phyloP scores from a whole-genome alignment of 257 asterid species.

The Scutellaria barbata region DNA sequence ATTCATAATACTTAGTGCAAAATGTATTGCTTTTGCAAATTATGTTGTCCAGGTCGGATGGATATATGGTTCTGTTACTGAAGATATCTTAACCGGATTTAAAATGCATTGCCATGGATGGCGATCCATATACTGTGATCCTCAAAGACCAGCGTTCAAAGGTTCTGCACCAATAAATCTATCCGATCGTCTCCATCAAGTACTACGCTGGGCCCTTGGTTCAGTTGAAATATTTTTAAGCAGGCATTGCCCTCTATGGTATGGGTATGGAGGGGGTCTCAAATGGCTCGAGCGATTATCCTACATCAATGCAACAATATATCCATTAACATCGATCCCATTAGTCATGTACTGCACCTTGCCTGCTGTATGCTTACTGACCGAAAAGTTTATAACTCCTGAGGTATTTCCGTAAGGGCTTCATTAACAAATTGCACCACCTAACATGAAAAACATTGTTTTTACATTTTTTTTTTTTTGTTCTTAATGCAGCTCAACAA shows the following conservation, averaged over 20 bases:
- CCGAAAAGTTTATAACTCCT: constrained; percentile 19
- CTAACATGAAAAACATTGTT: background rate
- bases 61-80: constrained; percentile 31
- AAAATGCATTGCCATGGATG: constrained; percentile 34
- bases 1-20: background rate
- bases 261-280: constrained; percentile 26
- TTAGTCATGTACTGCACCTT: constrained; percentile 25
- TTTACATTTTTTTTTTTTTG: background rate
- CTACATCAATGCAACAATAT: constrained; percentile 25
- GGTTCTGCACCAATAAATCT: constrained; percentile 25
- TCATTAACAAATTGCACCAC: constrained; percentile 2
- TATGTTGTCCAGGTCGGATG: constrained; percentile 22
- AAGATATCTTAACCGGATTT: constrained; percentile 32
- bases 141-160: constrained; percentile 20
- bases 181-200: constrained; percentile 26
- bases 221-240: constrained; percentile 24
- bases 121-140: constrained; percentile 31
- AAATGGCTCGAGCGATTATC: constrained; percentile 22
- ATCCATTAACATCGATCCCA: constrained; percentile 25
- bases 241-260: constrained; percentile 29
- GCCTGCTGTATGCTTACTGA: constrained; percentile 27
- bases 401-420: background rate
- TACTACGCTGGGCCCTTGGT: constrained; percentile 26
- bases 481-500: constrained; percentile 22
- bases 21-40: background rate